phyloP scores from a whole-genome alignment of 2,329 filamentous ascomycete genomes.

The Ramularia endophylla region DNA sequence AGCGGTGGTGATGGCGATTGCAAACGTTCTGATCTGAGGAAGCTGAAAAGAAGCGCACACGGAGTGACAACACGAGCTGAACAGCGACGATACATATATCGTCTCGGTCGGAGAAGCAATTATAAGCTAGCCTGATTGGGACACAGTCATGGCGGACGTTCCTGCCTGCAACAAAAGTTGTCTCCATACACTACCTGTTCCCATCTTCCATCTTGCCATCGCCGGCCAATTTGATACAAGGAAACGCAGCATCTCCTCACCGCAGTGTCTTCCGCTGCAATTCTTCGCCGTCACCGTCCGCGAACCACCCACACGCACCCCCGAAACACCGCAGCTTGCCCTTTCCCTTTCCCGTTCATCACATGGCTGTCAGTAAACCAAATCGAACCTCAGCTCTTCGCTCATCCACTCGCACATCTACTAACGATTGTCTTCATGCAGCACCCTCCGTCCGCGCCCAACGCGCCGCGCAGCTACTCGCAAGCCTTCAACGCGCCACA shows the following conservation, averaged over 20 bases:
- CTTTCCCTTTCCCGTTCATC: neutral
- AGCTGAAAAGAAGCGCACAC: no score
- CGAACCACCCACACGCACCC: neutral
- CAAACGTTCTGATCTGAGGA: no score
- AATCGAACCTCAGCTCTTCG: neutral
- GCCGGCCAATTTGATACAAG: neutral
- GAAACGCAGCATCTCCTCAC: neutral
- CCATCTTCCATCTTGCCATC: neutral
- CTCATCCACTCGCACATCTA: neutral
- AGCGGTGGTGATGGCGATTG: no score
- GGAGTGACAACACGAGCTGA: no score
- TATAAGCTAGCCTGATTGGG: no score
- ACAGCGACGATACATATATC: no score
- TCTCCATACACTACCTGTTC: neutral
- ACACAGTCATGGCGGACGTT: no score
- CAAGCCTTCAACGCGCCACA: slow-evolving; percentile 35
- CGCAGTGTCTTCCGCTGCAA: neutral
- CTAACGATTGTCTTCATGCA: slow-evolving; percentile 22
- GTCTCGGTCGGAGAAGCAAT: no score
- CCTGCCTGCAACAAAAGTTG: no score
- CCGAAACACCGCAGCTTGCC: slow-evolving; percentile 2
- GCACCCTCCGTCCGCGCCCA: slow-evolving; percentile 47
- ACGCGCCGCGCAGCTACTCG: slow-evolving; percentile 46
- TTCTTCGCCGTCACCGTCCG: neutral
- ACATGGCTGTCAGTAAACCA: slow-evolving; percentile 11